Base-by-base conservation (phyloP, 1,139 yeast species). In the Yamadazyma siamensis region DNA sequence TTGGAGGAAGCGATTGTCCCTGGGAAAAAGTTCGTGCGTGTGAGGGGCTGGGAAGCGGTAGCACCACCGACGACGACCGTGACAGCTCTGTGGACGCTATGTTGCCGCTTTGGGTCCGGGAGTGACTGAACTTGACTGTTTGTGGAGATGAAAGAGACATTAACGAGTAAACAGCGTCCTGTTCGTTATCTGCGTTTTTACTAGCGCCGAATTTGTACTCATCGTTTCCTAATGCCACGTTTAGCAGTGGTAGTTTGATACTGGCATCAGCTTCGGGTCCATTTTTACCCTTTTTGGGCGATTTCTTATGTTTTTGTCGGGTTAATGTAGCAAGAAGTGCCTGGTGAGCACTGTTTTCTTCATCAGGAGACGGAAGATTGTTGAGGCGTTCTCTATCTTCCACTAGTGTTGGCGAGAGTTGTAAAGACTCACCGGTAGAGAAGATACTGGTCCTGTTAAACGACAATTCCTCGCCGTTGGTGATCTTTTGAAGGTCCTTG, bases 81-180 rank as follows among this genome's bases (percentile, higher is more conserved):
- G 49, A 48, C 4, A 52, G 36, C 8, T 15, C 31, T 6, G 29
- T 33, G 7, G 39, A 33, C 6, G 25, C 29, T 17, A 46, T 53
- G 31, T 45, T 54, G 29, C 50, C 40, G 36, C 69, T 63, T 19
- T 56, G 66, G 16, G 48, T 53, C 29, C 68, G 36, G 27, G 61
- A 54, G 40, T 59, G 65, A 14, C 42, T 29, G 37, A 57, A 58
- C 34, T 60, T 63, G 20, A 51, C 49, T 4, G 61, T 38, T 40
- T 65, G 70, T 2, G 73, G 72, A 4, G 71, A 62, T 20, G 71
- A 57, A 28, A 67, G 50, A 22, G 71, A 63, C 73, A 67, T 67
- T 31, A 67, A 50, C 12, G 72, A 65, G 29, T 57, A 48, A 9
- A 66, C 69, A 1, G 74, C 74, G 29, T 66, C 74, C 40, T 66